Evolutionary conservation across 768 basidiomycete species (phyloP).

Genomic region (Mycena capillaripes): DNA sequence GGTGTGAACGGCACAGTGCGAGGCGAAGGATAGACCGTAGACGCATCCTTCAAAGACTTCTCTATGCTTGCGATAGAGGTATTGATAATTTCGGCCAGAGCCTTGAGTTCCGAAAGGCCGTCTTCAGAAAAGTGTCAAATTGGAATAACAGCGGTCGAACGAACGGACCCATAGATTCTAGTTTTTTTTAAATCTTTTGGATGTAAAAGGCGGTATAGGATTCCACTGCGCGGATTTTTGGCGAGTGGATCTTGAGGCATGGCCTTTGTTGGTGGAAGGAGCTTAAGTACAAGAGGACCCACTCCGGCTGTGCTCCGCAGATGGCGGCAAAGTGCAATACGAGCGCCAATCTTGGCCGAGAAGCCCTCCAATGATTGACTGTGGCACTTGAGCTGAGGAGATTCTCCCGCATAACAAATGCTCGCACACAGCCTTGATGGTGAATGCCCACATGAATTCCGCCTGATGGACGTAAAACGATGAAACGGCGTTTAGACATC

Average conservation of each 20-base stretch:
- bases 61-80: neutral
- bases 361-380: too few relatives aligned
- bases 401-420: too few relatives aligned
- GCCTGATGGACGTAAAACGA: too few relatives aligned
- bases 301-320: too few relatives aligned
- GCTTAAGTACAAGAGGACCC: too few relatives aligned
- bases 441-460: too few relatives aligned
- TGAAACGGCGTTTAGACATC: too few relatives aligned
- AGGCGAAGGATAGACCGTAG: neutral
- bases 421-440: too few relatives aligned
- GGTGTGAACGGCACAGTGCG: neutral
- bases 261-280: neutral
- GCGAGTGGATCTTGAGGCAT: too few relatives aligned
- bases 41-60: neutral
- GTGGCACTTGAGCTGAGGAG: too few relatives aligned
- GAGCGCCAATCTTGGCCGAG: too few relatives aligned
- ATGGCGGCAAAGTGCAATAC: too few relatives aligned
- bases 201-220: neutral
- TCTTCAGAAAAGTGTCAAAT: neutral
- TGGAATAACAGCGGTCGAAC: neutral
- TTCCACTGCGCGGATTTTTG: neutral
- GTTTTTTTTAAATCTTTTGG: neutral
- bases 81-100: conserved; percentile 12
- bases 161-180: neutral
- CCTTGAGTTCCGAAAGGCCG: neutral